Conservation (phyloP, 441 rosid genomes). For the Rhodomyrtus psidioides region DNA sequence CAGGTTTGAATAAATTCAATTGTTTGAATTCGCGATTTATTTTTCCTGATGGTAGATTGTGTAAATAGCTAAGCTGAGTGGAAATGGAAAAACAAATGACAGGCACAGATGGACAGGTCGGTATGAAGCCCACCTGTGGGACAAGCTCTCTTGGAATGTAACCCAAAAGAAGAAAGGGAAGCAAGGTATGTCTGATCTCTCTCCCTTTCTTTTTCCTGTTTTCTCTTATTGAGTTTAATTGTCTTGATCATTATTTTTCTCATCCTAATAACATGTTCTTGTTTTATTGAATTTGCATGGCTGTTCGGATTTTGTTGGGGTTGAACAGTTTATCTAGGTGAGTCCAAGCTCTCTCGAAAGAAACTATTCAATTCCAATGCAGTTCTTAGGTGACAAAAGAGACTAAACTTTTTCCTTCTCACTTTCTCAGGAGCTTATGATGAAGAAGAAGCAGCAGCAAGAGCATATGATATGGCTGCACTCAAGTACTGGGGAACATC, state of each 20-base stretch:
- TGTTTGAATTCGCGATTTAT: not conserved
- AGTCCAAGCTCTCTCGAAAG: not conserved
- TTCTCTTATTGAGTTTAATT: not conserved
- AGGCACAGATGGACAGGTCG: constrained; percentile 68
- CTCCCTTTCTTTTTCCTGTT: not conserved
- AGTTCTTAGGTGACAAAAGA: not conserved
- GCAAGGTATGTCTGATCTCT: constrained; percentile 29
- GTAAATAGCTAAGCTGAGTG: not conserved
- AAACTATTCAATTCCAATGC: not conserved
- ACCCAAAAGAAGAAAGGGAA: constrained; percentile 68
- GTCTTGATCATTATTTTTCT: not conserved
- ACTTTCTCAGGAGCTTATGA: constrained; percentile 35
- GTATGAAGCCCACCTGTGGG: constrained; percentile 74
- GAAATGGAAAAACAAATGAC: not conserved
- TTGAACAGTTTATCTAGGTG: constrained; percentile 53
- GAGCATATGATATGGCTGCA: constrained; percentile 65
- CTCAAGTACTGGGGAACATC: constrained; percentile 58
- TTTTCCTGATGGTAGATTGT: not conserved
- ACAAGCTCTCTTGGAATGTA: constrained; percentile 58
- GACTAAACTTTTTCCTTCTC: not conserved
- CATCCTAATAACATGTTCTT: not conserved
- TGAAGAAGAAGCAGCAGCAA: constrained; percentile 64
- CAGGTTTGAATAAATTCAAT: not conserved
- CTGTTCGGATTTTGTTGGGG: not conserved
- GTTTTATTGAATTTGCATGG: not conserved